Percentiles rank a stretch among this genome's conserved stretches.
phyloP scores from a whole-genome alignment of 2,329 filamentous ascomycete genomes.

The Colletotrichum orchidophilum region DNA sequence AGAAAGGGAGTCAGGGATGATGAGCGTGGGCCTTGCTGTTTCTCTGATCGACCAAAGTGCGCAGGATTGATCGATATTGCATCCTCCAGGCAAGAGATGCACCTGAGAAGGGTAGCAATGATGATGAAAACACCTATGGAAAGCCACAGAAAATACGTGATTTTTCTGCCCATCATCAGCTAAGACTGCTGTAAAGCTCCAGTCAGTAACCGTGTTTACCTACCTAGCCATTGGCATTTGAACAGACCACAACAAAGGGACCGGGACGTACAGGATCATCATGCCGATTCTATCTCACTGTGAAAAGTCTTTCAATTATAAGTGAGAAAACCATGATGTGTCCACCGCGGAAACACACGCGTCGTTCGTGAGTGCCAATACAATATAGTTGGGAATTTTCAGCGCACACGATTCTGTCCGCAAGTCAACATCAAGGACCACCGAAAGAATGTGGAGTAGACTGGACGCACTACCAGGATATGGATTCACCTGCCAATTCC shows the following conservation, averaged over 20 bases:
- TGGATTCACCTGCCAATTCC: conserved; percentile 40
- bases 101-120: conserved; percentile 37
- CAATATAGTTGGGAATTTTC: conserved; percentile 35
- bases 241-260: conserved; percentile 38
- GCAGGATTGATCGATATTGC: conserved; percentile 37
- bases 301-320: background rate
- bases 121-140: conserved; percentile 41
- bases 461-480: conserved; percentile 37
- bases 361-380: conserved; percentile 38
- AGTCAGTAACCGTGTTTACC: background rate
- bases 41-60: conserved; percentile 42
- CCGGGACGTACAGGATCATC: conserved; percentile 37
- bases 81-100: conserved; percentile 36
- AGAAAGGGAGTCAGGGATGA: background rate
- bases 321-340: background rate
- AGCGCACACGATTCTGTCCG: conserved; percentile 36
- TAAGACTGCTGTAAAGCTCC: background rate
- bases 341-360: conserved; percentile 22
- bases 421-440: background rate
- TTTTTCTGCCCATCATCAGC: conserved; percentile 34
- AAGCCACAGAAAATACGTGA: conserved; percentile 39
- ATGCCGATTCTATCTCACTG: conserved; percentile 35
- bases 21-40: conserved; percentile 33
- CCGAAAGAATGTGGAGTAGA: background rate
- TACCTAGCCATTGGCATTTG: conserved; percentile 36